Evolutionary conservation across 2,329 filamentous ascomycete genomes (phyloP), one percentile per base, ranked within the genome.

Genomic region (Neopestalotiopsis rosae): DNA sequence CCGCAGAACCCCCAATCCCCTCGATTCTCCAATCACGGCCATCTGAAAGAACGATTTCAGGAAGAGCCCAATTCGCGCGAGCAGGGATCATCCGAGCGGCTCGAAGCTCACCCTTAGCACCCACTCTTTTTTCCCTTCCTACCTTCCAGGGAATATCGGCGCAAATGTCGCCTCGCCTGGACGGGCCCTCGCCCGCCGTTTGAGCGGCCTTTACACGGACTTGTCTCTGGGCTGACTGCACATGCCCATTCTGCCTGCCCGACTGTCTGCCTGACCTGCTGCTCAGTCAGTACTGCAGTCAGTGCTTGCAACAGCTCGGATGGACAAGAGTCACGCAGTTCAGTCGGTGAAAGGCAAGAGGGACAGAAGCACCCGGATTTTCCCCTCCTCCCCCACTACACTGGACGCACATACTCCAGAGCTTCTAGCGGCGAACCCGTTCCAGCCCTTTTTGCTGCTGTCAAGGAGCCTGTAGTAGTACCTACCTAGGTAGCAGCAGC

Each of bases 11-110:
- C 63, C 63, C 63, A 34, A 56, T 66, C 49, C 59, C 30, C 42
- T 34, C 49, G 34, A 57, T 66, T 66, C 63, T 66, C 63, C 63
- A 66, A 66, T 66, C 63, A 66, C 12, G 13, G 42, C 14, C 63
- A 34, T 58, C 14, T 34, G 14, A 66, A 66, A 32, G 24, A 34
- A 66, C 63, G 32, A 66, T 66, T 28, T 66, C 63, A 66, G 63
- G 63, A 66, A 66, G 63, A 66, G 28, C 34, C 49, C 49, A 66
- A 66, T 66, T 57, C 45, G 28, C 30, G 13, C 17, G 42, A 38
- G 45, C 42, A 58, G 63, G 63, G 63, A 38, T 66, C 42, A 66
- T 57, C 42, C 63, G 62, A 32, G 62, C 34, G 62, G 62, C 40
- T 49, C 40, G n/a, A 24, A 49, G 62, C 32, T 40, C 30, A 65